Percentiles rank a stretch among this genome's conserved stretches.
Conservation (phyloP, 257 asterid species). For the Solanum chmielewskii region DNA sequence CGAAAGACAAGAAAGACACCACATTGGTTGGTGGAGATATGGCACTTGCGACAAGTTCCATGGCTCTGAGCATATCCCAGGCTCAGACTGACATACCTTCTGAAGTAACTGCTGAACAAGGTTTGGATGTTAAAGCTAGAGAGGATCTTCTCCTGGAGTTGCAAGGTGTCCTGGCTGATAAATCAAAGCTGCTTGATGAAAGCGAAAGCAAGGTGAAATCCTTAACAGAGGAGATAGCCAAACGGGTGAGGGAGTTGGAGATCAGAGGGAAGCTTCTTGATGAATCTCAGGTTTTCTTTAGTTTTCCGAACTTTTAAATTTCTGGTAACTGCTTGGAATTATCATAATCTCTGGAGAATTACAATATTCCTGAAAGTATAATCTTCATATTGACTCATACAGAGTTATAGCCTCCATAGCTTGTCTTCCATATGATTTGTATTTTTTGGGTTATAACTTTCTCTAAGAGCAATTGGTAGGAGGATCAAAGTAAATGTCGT, state of each 20-base stretch:
- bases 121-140: conserved; percentile 27
- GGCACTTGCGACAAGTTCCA: conserved; percentile 46
- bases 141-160: conserved; percentile 36
- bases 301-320: not conserved
- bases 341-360: not conserved
- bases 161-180: conserved; percentile 44
- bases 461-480: not conserved
- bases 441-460: not conserved
- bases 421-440: not conserved
- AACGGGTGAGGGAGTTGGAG: conserved; percentile 69
- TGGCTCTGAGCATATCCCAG: conserved; percentile 71
- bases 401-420: not conserved
- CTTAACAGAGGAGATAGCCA: conserved; percentile 47
- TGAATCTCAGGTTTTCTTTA: conserved; percentile 82
- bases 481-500: not conserved
- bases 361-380: not conserved
- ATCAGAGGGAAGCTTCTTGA: conserved; percentile 66
- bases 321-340: not conserved
- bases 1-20: conserved; percentile 42
- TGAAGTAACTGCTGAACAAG: conserved; percentile 23
- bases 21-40: conserved; percentile 27
- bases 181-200: conserved; percentile 46
- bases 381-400: not conserved
- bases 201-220: conserved; percentile 50
- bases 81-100: conserved; percentile 30